Evolutionary conservation across 2,329 filamentous ascomycete genomes (phyloP).

Genomic region (Nigrospora oryzae): DNA sequence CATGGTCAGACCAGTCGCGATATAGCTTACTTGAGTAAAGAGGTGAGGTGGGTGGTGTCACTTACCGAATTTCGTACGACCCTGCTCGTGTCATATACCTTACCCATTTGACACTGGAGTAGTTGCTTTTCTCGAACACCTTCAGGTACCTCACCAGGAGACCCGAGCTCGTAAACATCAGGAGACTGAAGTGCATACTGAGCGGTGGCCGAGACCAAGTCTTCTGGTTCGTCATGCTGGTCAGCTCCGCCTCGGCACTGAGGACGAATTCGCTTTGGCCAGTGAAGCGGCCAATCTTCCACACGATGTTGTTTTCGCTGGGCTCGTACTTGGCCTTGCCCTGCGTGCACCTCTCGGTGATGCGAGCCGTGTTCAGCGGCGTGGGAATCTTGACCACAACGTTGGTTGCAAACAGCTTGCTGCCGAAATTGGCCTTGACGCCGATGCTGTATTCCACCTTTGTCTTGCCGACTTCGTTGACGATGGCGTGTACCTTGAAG

Average conservation of each 20-base stretch:
- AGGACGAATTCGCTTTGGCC: conserved; percentile 96
- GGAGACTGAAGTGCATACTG: conserved; percentile 81
- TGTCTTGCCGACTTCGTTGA: conserved; percentile 92
- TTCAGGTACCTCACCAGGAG: conserved; percentile 90
- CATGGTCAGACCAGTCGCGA: neutral
- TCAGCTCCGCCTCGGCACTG: conserved; percentile 85
- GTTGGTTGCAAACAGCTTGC: conserved; percentile 95
- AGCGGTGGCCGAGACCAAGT: conserved; percentile 92
- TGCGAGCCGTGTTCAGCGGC: conserved; percentile 90
- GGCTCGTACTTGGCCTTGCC: conserved; percentile 99
- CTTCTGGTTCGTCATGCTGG: conserved; percentile 96
- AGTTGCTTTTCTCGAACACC: conserved; percentile 99
- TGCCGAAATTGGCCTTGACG: conserved; percentile 92
- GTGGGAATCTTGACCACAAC: conserved; percentile 92
- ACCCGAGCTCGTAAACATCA: conserved; percentile 98
- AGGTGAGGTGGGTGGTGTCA: neutral
- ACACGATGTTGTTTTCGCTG: conserved; percentile 94
- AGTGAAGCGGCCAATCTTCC: conserved; percentile 98
- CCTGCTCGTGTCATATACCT: conserved; percentile 97
- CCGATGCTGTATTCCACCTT: conserved; percentile 99
- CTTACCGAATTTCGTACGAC: conserved; percentile 89
- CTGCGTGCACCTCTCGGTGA: conserved; percentile 85
- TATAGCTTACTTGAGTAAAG: too few relatives aligned
- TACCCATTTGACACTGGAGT: conserved; percentile 98
- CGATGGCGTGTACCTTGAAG: conserved; percentile 97